Evolutionary conservation across 2,329 filamentous ascomycete species (phyloP), one percentile per base, ranked within the genome.

Genomic region (Aspergillus aculeatus): DNA sequence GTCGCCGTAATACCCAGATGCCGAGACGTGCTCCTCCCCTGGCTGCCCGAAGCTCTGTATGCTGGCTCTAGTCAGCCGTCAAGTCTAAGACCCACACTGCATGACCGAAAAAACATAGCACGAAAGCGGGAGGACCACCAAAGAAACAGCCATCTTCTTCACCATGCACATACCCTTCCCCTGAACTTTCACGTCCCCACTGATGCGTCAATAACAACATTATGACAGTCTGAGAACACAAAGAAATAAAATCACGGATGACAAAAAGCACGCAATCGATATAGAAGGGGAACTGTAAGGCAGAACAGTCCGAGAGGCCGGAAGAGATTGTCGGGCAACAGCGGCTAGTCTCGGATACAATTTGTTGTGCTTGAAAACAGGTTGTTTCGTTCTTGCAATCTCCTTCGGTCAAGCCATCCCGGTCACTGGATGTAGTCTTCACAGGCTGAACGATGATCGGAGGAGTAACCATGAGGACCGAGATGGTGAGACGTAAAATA

Each of bases 1-100:
- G 66, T 77, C 77, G 71, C 75, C 77, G 76, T n/a, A 61, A 52
- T 57, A 64, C 63, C 62, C 54, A 58, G 50, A 55, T 56, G 55
- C 49, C 50, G 41, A 66, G 61, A 65, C 54, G 61, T 59, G 50
- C 48, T 53, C 51, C 41, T 53, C 49, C 50, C 32, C 47, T 55
- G 61, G 24, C 47, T 55, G 61, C 47, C 59, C 54, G 60, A 52
- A 50, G 54, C 53, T 61, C 57, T 57, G 29, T 48, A 24, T 44
- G 51, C 54, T 60, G 41, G 26, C 51, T 38, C 50, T 47, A 48
- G 31, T 41, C 35, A 47, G 47, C 56, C 56, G 50, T 57, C 57
- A 59, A 64, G 65, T 54, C 54, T 56, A 49, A 53, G 1, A 52
- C 24, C 51, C 47, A 51, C 54, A 51, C 53, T 57, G 59, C 47